Base-by-base conservation (phyloP, 352 stramenopile species). In the Phytophthora citricola region DNA sequence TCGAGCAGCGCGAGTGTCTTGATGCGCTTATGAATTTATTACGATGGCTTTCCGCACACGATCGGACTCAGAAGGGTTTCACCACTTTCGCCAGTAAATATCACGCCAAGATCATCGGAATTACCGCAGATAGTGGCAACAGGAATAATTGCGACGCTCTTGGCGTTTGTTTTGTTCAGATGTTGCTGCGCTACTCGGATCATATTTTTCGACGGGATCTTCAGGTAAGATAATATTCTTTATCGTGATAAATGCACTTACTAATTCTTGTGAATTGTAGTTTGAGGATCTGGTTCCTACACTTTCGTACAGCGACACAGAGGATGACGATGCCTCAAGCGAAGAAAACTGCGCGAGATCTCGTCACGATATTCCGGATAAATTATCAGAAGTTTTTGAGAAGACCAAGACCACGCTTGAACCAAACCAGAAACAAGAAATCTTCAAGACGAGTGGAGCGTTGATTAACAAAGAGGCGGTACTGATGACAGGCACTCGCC, bases 1-100 rank as follows among this genome's bases (percentile, higher is more conserved):
- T 88, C 48, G 83, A 92, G 57, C 79, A 90, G 60, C 81, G 83
- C 14, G 83, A 92, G 44, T 92, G 83, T 55, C 79, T 92, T 20
- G 83, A 92, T 54, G 81, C 83, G 14, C 75, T 92, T 39, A 79
- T 81, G 14, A 80, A 70, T 51, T 61, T 92, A 32, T 80, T 85
- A 62, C 66, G 78, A 52, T 83, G 69, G 69, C 61, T 90, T 32
- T 52, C 65, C 0, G 51, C 63, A 2, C 75, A 65, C 31, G 76
- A 85, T 31, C 54, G 68, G 4, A 78, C 76, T 29, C 66, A 86
- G 61, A 71, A 62, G 54, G 46, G 83, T 9, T 68, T 85, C 15
- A 56, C 73, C 9, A 69, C 57, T 26, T 78, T 91, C n/a, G 47
- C 78, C 17, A 63, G 24, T 26, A 65, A 69, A 22, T 73, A 84